Conservation (phyloP, 306 rosid genomes). For the Pyrus betulifolia region DNA sequence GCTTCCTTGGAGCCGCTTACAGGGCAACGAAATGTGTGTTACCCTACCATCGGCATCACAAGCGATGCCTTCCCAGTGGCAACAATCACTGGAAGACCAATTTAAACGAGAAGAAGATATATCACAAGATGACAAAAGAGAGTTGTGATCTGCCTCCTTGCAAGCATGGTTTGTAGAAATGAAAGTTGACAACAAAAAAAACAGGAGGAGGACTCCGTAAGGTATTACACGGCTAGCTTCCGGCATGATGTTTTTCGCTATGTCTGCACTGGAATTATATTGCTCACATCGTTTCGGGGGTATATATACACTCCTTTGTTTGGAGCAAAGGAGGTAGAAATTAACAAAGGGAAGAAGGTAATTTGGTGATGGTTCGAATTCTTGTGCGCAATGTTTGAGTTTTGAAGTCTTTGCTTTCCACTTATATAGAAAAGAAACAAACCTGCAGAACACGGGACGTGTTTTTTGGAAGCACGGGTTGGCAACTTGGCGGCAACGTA, state of each 20-base stretch:
- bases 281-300: not conserved
- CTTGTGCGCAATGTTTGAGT: not conserved
- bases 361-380: not conserved
- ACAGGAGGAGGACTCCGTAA: not conserved
- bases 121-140: not conserved
- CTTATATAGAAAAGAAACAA: not conserved
- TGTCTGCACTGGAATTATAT: not conserved
- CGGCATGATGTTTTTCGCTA: not conserved
- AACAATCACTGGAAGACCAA: slow-evolving; percentile 2
- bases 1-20: not conserved
- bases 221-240: not conserved
- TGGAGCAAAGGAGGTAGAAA: not conserved
- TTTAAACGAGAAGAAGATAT: not conserved
- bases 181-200: not conserved
- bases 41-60: not conserved
- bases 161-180: not conserved
- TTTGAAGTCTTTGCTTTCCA: too few relatives aligned
- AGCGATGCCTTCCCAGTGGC: not conserved
- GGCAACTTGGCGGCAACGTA: not conserved
- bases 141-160: not conserved
- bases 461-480: too few relatives aligned
- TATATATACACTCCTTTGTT: not conserved
- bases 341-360: not conserved
- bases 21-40: not conserved
- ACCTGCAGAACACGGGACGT: not conserved